Evolutionary conservation across 1,139 yeast species (phyloP).

Genomic region (Hansenula sp.): DNA sequence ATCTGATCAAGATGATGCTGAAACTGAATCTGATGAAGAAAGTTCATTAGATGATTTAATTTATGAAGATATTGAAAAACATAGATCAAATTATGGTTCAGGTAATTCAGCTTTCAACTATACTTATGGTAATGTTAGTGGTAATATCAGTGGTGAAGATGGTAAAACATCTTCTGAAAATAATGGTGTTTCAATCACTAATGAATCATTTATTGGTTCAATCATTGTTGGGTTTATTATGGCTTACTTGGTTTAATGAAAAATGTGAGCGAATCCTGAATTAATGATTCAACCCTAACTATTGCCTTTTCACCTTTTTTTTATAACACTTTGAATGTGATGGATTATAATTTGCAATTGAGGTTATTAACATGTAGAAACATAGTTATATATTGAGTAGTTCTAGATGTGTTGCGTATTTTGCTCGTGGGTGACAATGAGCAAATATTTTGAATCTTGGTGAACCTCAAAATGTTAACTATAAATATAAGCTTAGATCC

Average conservation of each 20-base stretch:
- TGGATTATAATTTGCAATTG: too few species aligned
- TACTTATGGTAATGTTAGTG: not conserved
- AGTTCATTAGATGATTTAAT: constrained; percentile 4
- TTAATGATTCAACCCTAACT: too few species aligned
- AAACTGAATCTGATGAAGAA: not conserved
- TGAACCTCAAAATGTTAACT: too few species aligned
- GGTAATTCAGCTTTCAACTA: not conserved
- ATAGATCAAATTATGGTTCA: constrained; percentile 1
- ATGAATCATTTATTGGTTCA: not conserved
- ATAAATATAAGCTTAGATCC: too few species aligned
- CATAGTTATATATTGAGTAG: too few species aligned
- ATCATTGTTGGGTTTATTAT: not conserved
- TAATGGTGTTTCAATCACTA: not conserved
- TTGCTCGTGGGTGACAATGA: too few species aligned
- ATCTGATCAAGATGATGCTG: not conserved
- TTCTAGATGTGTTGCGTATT: too few species aligned
- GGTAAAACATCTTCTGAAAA: not conserved
- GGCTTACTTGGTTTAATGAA: not conserved
- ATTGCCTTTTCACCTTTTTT: too few species aligned
- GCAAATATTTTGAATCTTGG: too few species aligned
- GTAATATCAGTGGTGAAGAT: constrained; percentile 36
- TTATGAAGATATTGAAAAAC: constrained; percentile 6
- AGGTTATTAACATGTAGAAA: too few species aligned
- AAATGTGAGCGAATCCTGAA: too few species aligned
- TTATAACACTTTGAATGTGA: too few species aligned